phyloP scores from a whole-genome alignment of 2,329 filamentous ascomycete genomes.

The Aspergillus carbonarius region DNA sequence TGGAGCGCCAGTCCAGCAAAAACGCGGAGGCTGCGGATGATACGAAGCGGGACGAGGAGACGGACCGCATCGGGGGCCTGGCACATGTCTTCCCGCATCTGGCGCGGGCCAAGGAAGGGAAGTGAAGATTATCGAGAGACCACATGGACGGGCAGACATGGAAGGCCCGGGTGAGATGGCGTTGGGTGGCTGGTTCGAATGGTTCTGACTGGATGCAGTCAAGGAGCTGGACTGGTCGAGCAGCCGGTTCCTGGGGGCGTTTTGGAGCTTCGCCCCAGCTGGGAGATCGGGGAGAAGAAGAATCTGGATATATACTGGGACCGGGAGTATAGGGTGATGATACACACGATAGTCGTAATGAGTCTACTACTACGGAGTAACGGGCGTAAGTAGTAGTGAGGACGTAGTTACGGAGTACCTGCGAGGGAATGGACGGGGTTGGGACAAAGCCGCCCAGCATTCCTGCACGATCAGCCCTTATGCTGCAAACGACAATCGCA shows the following conservation, averaged over 20 bases:
- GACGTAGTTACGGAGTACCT: too few relatives aligned
- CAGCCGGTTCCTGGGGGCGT: neutral
- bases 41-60: neutral
- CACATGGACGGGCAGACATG: neutral
- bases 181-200: constrained; percentile 3
- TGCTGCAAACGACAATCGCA: too few relatives aligned
- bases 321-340: neutral
- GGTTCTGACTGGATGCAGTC: neutral
- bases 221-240: neutral
- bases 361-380: neutral
- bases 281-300: neutral
- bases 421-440: neutral
- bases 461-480: too few relatives aligned
- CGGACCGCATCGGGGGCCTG: constrained; percentile 20
- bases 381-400: too few relatives aligned
- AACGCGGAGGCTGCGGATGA: constrained; percentile 1
- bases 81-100: constrained; percentile 41
- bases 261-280: neutral
- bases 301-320: neutral
- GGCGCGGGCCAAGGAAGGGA: constrained; percentile 16
- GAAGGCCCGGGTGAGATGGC: neutral
- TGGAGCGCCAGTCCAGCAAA: constrained; percentile 21
- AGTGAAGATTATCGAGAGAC: constrained; percentile 5
- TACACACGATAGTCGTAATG: neutral
- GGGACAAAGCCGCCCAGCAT: too few relatives aligned